Evolutionary conservation across 805 yeast species (phyloP).

Genomic region (Schizosaccharomyces japonicus): DNA sequence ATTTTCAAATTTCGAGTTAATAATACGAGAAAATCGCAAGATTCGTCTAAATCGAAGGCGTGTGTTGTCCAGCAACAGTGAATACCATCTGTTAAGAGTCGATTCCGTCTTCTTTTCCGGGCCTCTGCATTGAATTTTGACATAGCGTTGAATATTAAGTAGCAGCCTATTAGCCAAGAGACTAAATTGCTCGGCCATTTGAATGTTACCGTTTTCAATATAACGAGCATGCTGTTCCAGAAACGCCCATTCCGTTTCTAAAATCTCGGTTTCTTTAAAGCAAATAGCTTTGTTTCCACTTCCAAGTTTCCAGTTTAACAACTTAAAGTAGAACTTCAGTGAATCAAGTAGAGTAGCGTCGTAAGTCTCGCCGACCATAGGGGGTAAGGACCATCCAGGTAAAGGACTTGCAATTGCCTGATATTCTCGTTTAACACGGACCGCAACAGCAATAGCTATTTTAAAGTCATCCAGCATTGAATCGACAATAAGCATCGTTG

Average conservation of each 20-base stretch:
- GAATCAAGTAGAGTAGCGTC: conserved; percentile 53
- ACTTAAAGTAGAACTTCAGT: conserved; percentile 43
- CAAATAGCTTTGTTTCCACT: conserved; percentile 42
- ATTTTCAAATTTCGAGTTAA: conserved; percentile 51
- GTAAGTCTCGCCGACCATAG: conserved; percentile 35
- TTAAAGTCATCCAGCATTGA: conserved; percentile 74
- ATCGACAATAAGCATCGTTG: conserved; percentile 89
- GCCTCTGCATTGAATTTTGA: conserved; percentile 45
- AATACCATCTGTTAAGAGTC: conserved; percentile 30
- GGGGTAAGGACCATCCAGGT: conserved; percentile 49
- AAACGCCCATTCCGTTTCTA: conserved; percentile 61
- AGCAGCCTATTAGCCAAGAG: conserved; percentile 42
- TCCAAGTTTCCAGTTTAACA: conserved; percentile 52
- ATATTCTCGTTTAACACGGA: conserved; percentile 47
- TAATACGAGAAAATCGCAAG: conserved; percentile 43
- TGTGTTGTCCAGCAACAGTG: conserved; percentile 19
- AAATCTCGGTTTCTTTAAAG: conserved; percentile 68
- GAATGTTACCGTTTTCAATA: conserved; percentile 58
- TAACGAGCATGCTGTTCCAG: conserved; percentile 53
- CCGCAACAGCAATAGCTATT: conserved; percentile 48
- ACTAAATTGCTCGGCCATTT: conserved; percentile 53
- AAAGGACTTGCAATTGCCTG: conserved; percentile 29
- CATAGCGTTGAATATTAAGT: conserved; percentile 42
- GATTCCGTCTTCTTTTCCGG: conserved; percentile 23
- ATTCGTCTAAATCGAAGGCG: conserved; percentile 48